phyloP scores from a whole-genome alignment of 805 yeast genomes.

The Sungouiella blattae region DNA sequence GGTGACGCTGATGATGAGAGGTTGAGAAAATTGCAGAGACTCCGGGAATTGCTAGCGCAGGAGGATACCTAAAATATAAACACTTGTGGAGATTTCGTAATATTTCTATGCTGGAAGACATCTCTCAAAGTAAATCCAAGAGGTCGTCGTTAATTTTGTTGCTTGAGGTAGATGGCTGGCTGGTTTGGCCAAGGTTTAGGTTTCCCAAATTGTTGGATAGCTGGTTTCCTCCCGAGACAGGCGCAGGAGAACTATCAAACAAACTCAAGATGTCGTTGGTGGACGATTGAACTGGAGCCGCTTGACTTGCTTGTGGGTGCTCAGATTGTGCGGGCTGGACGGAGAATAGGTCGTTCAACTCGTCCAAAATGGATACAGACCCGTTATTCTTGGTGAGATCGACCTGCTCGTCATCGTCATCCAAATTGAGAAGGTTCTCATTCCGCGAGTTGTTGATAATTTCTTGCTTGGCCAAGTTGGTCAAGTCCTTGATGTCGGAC shows the following conservation, averaged over 20 bases:
- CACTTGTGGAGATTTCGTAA: too few relatives aligned
- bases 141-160: constrained; percentile 29
- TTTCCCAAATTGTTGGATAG: constrained; percentile 9
- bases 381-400: constrained; percentile 2
- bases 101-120: too few relatives aligned
- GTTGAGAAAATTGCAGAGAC: not conserved
- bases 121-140: constrained; percentile 32
- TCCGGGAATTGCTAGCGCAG: constrained; percentile 1
- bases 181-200: constrained; percentile 9
- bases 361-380: constrained; percentile 56
- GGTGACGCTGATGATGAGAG: constrained; percentile 1
- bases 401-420: constrained; percentile 47
- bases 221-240: constrained; percentile 3
- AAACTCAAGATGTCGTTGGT: constrained; percentile 47
- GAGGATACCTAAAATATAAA: too few relatives aligned
- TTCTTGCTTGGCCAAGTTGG: constrained; percentile 73
- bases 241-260: constrained; percentile 29
- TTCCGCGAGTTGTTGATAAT: constrained; percentile 60
- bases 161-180: not conserved
- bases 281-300: constrained; percentile 11
- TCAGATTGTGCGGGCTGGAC: constrained; percentile 25
- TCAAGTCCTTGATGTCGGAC: constrained; percentile 67
- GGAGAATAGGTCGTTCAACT: constrained; percentile 68
- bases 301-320: constrained; percentile 8
- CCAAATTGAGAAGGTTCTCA: constrained; percentile 84